A percentile compares a stretch with the other conserved stretches of the same genome.
Evolutionary conservation across 2,329 filamentous ascomycete species (phyloP).

Genomic region (Thielaviopsis cerberus): DNA sequence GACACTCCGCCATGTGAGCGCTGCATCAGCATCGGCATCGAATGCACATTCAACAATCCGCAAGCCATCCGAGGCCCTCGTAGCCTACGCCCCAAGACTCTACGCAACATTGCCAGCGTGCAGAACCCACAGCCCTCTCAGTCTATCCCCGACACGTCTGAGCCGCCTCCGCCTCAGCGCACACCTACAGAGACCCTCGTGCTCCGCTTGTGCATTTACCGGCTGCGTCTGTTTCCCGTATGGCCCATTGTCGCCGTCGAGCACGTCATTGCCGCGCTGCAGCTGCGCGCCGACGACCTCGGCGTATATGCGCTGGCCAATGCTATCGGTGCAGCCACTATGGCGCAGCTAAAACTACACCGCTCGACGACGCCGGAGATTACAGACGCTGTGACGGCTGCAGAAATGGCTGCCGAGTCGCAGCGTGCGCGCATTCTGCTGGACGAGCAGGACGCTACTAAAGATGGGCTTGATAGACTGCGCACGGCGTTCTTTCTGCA

Average conservation of each 20-base stretch:
- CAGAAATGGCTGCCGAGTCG: conserved; percentile 21
- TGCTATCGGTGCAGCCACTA: conserved; percentile 28
- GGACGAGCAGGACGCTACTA: conserved; percentile 16
- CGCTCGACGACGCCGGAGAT: conserved; percentile 15
- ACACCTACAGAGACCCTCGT: conserved; percentile 1
- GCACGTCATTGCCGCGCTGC: conserved; percentile 22
- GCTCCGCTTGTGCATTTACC: conserved; percentile 24
- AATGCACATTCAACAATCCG: conserved; percentile 30
- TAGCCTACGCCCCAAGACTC: conserved; percentile 26
- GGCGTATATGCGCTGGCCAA: conserved; percentile 25
- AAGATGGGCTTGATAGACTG: conserved; percentile 23
- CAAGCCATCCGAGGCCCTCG: conserved; percentile 28
- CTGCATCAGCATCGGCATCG: conserved; percentile 25
- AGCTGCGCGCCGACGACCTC: conserved; percentile 18
- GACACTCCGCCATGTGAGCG: conserved; percentile 28
- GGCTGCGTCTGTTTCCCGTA: conserved; percentile 31
- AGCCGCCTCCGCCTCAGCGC: not conserved
- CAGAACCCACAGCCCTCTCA: not conserved
- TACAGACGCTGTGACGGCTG: conserved; percentile 18
- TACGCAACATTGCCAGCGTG: conserved; percentile 21
- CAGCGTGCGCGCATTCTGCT: conserved; percentile 14
- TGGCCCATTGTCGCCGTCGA: conserved; percentile 32
- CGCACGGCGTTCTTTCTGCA: conserved; percentile 33
- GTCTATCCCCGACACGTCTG: not conserved
- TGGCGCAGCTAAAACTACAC: conserved; percentile 28